Evolutionary conservation across 192 early-diverging fungal species (phyloP).

Genomic region (Oehlia diaphana): DNA sequence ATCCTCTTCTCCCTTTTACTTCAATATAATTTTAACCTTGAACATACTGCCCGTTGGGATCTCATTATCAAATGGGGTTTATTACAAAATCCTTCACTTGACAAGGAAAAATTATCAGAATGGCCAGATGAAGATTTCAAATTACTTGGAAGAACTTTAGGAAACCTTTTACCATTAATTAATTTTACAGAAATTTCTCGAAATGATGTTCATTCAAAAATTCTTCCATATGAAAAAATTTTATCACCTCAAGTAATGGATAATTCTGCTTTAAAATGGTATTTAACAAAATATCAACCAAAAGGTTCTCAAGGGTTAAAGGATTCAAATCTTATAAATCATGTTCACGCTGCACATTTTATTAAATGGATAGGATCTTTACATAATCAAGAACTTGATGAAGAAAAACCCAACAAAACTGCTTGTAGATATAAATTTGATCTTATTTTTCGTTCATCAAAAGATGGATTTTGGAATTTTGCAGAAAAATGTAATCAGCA

Average conservation of each 20-base stretch:
- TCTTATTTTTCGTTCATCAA: background rate
- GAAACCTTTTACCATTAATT: constrained; percentile 3
- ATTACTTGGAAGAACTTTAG: background rate
- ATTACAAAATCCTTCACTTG: background rate
- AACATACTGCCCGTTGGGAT: constrained; percentile 1
- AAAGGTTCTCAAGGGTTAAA: constrained; percentile 6
- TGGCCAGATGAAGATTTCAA: constrained; percentile 11
- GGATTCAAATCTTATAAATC: constrained; percentile 17
- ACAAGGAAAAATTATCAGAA: background rate
- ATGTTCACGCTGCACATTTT: constrained; percentile 3
- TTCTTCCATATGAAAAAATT: constrained; percentile 15
- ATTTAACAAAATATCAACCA: constrained; percentile 5
- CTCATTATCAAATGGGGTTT: constrained; percentile 13
- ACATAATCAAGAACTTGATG: background rate
- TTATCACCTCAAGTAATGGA: constrained; percentile 12
- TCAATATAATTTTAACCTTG: background rate
- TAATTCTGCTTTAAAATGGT: constrained; percentile 21
- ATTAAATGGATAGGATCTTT: constrained; percentile 11
- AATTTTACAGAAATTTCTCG: constrained; percentile 14
- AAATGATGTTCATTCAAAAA: constrained; percentile 16
- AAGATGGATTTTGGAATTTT: background rate
- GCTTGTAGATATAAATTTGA: constrained; percentile 8
- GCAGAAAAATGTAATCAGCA: constrained; percentile 9
- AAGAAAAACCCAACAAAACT: background rate
- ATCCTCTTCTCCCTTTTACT: background rate